Conservation (phyloP, 1,284 basidiomycete genomes). For the Microstroma glucosiphilum region DNA sequence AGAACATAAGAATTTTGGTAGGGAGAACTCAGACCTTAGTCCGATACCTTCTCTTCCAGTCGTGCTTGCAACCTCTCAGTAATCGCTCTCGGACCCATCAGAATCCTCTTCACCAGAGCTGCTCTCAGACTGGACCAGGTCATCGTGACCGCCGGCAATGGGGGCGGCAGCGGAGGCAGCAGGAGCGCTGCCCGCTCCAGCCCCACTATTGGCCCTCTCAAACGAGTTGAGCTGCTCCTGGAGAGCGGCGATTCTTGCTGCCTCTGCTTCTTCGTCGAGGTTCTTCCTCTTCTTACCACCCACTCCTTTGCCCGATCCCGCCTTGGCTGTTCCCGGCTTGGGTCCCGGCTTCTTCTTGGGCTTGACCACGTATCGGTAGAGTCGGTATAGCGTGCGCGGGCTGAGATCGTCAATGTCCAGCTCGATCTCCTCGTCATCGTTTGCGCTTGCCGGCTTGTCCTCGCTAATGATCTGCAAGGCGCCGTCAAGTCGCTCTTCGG, state of each 20-base stretch:
- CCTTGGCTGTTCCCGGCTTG: constrained; percentile 25
- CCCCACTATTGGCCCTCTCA: constrained; percentile 28
- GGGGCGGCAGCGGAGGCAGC: constrained; percentile 14
- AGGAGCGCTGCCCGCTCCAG: background rate
- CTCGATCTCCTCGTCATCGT: constrained; percentile 50
- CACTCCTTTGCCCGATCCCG: constrained; percentile 39
- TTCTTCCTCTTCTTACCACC: constrained; percentile 50
- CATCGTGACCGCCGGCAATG: constrained; percentile 37
- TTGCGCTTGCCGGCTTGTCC: constrained; percentile 45
- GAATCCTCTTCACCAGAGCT: constrained; percentile 32
- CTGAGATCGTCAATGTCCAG: constrained; percentile 50
- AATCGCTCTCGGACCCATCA: constrained; percentile 28
- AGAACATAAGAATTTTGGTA: no score
- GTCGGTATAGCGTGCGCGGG: constrained; percentile 47
- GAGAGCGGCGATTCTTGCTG: constrained; percentile 43
- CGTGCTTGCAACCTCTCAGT: constrained; percentile 4
- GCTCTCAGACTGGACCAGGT: constrained; percentile 43
- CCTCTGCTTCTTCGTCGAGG: constrained; percentile 47
- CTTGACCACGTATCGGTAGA: constrained; percentile 49
- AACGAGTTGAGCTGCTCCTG: constrained; percentile 48
- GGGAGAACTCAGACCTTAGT: no score
- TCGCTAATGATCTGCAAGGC: constrained; percentile 50
- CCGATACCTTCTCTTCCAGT: background rate
- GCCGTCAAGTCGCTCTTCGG: constrained; percentile 48
- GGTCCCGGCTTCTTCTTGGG: constrained; percentile 34